A percentile compares a stretch with the other conserved stretches of the same genome.
Conservation (phyloP, 2,329 filamentous ascomycete species). For the Xylaria sp. region DNA sequence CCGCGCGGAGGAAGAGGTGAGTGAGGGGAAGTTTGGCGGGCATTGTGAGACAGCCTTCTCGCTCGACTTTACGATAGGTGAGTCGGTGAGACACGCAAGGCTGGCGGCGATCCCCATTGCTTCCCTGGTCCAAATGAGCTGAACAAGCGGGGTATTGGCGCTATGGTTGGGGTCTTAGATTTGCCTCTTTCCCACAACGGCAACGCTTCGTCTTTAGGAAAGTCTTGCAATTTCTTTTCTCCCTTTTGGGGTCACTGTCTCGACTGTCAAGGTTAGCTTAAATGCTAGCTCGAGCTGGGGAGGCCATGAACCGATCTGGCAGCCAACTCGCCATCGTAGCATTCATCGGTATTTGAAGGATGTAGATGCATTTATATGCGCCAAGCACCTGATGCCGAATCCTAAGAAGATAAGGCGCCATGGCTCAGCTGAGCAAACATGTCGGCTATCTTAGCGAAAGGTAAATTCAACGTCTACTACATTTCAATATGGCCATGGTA, state of each 20-base stretch:
- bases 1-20: not conserved
- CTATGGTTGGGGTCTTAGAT: constrained; percentile 10
- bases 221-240: constrained; percentile 8
- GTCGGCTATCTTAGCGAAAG: not conserved
- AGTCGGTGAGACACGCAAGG: constrained; percentile 21
- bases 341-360: not conserved
- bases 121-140: constrained; percentile 2
- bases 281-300: not conserved
- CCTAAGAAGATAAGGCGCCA: not conserved
- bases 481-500: not conserved
- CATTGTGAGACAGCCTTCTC: constrained; percentile 12
- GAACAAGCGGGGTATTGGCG: constrained; percentile 26
- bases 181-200: constrained; percentile 17
- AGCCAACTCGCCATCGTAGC: too few relatives aligned
- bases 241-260: not conserved
- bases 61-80: not conserved
- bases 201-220: constrained; percentile 4
- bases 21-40: not conserved
- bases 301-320: too few relatives aligned
- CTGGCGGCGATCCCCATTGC: constrained; percentile 21
- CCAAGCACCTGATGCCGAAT: not conserved
- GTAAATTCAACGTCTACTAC: not conserved
- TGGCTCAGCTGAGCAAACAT: not conserved
- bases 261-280: not conserved
- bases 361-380: not conserved